A percentile compares a stretch with the other conserved stretches of the same genome.
These are phyloP conservation scores for Claviceps sp. DNA, from an alignment of 2,329 filamentous ascomycete genomes.

Conservation along the genomic window DNA sequence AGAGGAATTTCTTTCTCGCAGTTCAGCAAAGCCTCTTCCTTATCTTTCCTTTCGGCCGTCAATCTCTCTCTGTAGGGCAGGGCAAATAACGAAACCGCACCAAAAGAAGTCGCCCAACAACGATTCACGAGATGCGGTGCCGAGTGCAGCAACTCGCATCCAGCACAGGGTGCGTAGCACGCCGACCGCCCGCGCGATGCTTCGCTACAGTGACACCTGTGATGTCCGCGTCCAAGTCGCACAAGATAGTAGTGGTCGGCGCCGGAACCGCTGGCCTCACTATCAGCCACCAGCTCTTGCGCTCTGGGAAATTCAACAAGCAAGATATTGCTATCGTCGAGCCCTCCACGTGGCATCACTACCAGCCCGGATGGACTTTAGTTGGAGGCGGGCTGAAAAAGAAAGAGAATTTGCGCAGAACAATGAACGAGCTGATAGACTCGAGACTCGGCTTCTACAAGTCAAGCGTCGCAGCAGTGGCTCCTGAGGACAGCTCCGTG, in stretches of 20 bases:
- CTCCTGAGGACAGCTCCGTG: conserved; percentile 42
- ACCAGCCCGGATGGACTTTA: conserved; percentile 57
- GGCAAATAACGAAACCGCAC: not conserved
- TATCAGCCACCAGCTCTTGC: conserved; percentile 54
- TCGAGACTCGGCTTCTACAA: conserved; percentile 49
- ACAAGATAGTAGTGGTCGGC: conserved; percentile 55
- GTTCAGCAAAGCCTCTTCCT: not conserved
- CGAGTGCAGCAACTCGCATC: not conserved
- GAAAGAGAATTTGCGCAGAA: conserved; percentile 42
- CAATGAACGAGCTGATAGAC: conserved; percentile 38
- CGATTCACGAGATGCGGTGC: not conserved
- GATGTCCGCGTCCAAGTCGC: conserved; percentile 21
- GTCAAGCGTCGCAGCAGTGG: conserved; percentile 33
- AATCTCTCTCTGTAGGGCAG: not conserved
- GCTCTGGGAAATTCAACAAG: conserved; percentile 38
- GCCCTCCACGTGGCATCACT: conserved; percentile 49
- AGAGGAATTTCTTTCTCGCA: not conserved
- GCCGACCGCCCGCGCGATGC: not conserved
- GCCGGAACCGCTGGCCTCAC: conserved; percentile 52
- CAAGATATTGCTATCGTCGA: conserved; percentile 53
- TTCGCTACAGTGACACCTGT: conserved; percentile 17
- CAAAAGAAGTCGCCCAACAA: not conserved
- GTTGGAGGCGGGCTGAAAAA: conserved; percentile 53
- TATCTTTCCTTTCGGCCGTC: not conserved
- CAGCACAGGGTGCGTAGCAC: not conserved